phyloP scores from a whole-genome alignment of 2,329 filamentous ascomycete genomes.

The Hypoxylon sp. region DNA sequence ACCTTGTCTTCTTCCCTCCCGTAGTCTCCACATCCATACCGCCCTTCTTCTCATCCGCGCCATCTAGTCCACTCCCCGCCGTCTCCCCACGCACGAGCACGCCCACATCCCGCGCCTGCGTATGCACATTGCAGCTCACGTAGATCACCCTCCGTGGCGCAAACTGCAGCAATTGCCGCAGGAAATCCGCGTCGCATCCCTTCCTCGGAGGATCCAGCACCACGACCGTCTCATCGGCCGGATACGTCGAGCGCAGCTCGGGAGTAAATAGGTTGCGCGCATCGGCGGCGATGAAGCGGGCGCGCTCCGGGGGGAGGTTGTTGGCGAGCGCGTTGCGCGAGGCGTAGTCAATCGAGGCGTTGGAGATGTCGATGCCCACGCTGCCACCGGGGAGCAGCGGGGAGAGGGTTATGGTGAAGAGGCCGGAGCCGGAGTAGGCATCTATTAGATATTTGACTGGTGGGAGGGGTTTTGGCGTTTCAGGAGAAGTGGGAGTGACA shows the following conservation, averaged over 20 bases:
- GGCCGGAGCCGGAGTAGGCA: slow-evolving; percentile 95
- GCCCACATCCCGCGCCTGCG: slow-evolving; percentile 93
- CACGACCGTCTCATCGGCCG: slow-evolving; percentile 87
- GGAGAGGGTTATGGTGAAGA: slow-evolving; percentile 96
- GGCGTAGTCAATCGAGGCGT: slow-evolving; percentile 83
- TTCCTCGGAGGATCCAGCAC: slow-evolving; percentile 97
- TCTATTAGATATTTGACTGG: slow-evolving; percentile 91
- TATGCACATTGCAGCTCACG: slow-evolving; percentile 98
- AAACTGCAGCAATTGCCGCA: slow-evolving; percentile 84
- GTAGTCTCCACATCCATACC: slow-evolving; percentile 46
- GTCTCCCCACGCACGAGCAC: slow-evolving; percentile 81
- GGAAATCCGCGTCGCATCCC: slow-evolving; percentile 89
- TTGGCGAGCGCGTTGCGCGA: slow-evolving; percentile 85
- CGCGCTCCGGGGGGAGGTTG: slow-evolving; percentile 75
- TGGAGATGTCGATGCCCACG: slow-evolving; percentile 91
- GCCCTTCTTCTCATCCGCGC: slow-evolving; percentile 55
- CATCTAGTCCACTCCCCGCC: slow-evolving; percentile 55
- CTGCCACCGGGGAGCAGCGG: slow-evolving; percentile 85
- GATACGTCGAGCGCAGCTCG: slow-evolving; percentile 72
- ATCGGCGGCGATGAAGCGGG: slow-evolving; percentile 90
- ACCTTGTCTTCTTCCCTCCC: slow-evolving; percentile 62
- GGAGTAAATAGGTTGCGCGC: slow-evolving; percentile 83
- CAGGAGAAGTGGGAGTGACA: slow-evolving; percentile 77
- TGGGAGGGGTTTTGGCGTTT: slow-evolving; percentile 56
- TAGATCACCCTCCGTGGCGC: slow-evolving; percentile 88